These are phyloP conservation scores for Sarocladiaceae sp. DNA, from an alignment of 2,329 filamentous ascomycete species.

Conservation along the genomic window DNA sequence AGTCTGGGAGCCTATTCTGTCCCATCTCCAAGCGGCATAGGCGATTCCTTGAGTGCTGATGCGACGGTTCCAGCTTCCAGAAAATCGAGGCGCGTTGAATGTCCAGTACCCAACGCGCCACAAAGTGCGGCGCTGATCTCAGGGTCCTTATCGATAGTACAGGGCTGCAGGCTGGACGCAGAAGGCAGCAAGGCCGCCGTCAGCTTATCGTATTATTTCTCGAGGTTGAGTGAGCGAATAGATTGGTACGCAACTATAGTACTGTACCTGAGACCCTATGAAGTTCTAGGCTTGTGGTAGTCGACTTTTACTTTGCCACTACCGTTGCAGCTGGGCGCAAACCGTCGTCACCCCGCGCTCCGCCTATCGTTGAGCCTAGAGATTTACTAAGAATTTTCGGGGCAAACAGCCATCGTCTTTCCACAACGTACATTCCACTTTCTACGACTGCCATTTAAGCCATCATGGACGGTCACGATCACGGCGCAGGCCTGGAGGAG, in stretches of 20 bases:
- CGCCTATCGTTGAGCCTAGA: conserved; percentile 4
- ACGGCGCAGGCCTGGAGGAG: conserved; percentile 30
- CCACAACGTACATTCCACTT: not conserved
- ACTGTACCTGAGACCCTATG: no score
- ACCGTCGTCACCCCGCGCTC: conserved; percentile 6
- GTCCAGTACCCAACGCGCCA: not conserved
- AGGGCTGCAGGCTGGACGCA: not conserved
- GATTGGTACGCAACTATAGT: no score
- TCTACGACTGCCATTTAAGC: not conserved
- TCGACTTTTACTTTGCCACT: not conserved
- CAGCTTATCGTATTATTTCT: not conserved
- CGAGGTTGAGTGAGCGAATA: not conserved
- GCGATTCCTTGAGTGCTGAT: no score
- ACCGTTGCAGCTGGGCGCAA: not conserved
- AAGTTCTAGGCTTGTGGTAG: not conserved
- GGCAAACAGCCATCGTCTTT: not conserved
- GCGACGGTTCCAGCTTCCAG: not conserved
- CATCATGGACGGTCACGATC: conserved; percentile 17
- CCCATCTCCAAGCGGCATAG: no score
- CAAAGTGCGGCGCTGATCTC: not conserved
- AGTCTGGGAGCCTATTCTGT: no score
- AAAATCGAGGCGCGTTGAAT: conserved; percentile 3
- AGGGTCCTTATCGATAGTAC: conserved; percentile 4
- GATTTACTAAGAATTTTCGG: conserved; percentile 12
- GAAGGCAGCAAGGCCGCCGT: not conserved